Base-by-base conservation (phyloP, 108 stramenopile genomes). In the Pseudonitzschia pungens region DNA sequence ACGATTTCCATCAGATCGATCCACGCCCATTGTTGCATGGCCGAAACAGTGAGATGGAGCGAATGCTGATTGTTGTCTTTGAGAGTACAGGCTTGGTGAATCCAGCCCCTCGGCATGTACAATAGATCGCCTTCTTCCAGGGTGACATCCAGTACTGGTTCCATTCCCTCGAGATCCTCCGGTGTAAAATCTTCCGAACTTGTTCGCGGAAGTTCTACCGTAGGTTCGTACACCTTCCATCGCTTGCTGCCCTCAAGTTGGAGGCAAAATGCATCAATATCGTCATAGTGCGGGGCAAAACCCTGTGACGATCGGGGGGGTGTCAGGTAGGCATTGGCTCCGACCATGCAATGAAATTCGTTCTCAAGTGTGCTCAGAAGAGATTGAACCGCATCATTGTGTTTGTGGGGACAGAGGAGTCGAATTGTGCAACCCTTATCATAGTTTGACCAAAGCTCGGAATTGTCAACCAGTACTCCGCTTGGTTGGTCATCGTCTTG, bases 221-320 rank as follows among this genome's bases (percentile, higher is more conserved):
- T 56, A 5, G 92, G 92, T 20, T 77, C 71, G 71, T 96, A 96
- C 11, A 97, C 96, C 65, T 94, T 92, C 97, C 97, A 98, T 64
- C 90, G 81, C 68, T 97, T 98, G 22, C 53, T 75, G 12, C 97
- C 98, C 76, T 97, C 93, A 42, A 96, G 72, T 76, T 99, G 93
- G 21, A 98, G 45, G 36, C 96, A 87, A 78, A 98, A 98, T 8
- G 96, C 98, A 76, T 98, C 97, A 69, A 98, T 97, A 73, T 99
- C 98, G 77, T 99, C 99, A 70, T 97, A 99, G 77, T 99, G 99
- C 0, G 99, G 98, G 10, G 99, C 97, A 81, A 99, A 99, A 11
- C 99, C 99, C 77, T 98, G 98, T n/a, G 90, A 86, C 11, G 83
- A 79, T 7, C 74, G 63, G 7, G 83, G 79, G 7, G 99, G 98